Conservation (phyloP, 805 yeast genomes). For the Metschnikowia picachoensis region DNA sequence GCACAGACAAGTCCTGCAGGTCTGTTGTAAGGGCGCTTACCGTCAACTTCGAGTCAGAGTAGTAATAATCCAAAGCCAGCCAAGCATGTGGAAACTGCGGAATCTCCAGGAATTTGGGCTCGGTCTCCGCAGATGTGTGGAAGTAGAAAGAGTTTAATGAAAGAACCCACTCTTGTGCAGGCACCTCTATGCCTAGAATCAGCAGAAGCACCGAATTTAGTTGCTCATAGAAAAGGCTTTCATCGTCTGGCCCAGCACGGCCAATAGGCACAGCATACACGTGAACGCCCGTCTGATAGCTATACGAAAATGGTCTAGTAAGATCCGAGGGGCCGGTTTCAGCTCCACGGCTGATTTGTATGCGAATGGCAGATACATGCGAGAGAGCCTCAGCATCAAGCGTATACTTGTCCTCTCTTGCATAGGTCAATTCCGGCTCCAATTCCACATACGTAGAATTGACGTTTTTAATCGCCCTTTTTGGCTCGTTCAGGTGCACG, state of each 20-base stretch:
- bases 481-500: slow-evolving; percentile 7
- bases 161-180: slow-evolving; percentile 23
- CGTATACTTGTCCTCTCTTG: slow-evolving; percentile 13
- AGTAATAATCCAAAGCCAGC: slow-evolving; percentile 13
- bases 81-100: slow-evolving; percentile 2
- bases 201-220: slow-evolving; percentile 4
- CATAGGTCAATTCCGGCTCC: not conserved
- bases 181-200: slow-evolving; percentile 19
- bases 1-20: not conserved
- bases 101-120: not conserved
- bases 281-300: slow-evolving; percentile 25
- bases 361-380: slow-evolving; percentile 11
- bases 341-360: slow-evolving; percentile 8
- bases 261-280: slow-evolving; percentile 29
- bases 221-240: slow-evolving; percentile 23
- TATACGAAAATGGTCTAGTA: slow-evolving; percentile 23
- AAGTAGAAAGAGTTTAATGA: slow-evolving; percentile 29
- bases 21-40: slow-evolving; percentile 5
- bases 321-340: not conserved
- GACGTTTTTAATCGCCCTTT: slow-evolving; percentile 4
- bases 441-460: slow-evolving; percentile 8
- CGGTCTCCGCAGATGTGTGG: slow-evolving; percentile 12
- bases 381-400: slow-evolving; percentile 1
- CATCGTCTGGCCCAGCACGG: slow-evolving; percentile 9
- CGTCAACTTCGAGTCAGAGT: slow-evolving; percentile 1